These are phyloP conservation scores for Piloderma croceum DNA, from an alignment of 768 basidiomycete genomes.

Conservation along the genomic window DNA sequence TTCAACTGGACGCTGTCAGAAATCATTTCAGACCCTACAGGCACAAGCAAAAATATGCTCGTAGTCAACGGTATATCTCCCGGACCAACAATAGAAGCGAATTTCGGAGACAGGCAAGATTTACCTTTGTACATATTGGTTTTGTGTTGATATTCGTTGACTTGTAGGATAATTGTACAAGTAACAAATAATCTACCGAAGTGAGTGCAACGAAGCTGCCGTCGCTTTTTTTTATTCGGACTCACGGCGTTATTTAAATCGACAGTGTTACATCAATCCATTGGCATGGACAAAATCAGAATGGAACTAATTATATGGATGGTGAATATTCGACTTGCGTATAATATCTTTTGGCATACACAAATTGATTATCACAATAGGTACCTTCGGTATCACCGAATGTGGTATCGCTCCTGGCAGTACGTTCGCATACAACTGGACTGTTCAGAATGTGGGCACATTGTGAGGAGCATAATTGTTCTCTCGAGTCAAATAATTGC, in stretches of 20 bases:
- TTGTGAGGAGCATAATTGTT: no score
- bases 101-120: slow-evolving; percentile 31
- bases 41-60: slow-evolving; percentile 35
- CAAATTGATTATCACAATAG: no score
- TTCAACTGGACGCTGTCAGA: slow-evolving; percentile 39
- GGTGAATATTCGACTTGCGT: no score
- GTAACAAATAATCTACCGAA: slow-evolving; percentile 30
- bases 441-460: no score
- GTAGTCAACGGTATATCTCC: slow-evolving; percentile 43
- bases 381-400: slow-evolving; percentile 41
- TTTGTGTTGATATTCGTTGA: slow-evolving; percentile 18
- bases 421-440: slow-evolving; percentile 34
- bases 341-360: no score
- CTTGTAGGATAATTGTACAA: slow-evolving; percentile 12
- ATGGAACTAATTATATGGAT: slow-evolving; percentile 45
- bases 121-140: no score
- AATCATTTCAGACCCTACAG: slow-evolving; percentile 36
- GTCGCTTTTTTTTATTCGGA: slow-evolving; percentile 5
- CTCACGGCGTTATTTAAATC: slow-evolving; percentile 24
- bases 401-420: slow-evolving; percentile 50
- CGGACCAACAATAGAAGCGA: slow-evolving; percentile 35
- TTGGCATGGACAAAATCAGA: slow-evolving; percentile 32
- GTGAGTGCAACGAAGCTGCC: slow-evolving; percentile 23
- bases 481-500: no score
- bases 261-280: not conserved